Evolutionary conservation across 1,284 basidiomycete genomes (phyloP).

Genomic region (Anthracocystis walkeri): DNA sequence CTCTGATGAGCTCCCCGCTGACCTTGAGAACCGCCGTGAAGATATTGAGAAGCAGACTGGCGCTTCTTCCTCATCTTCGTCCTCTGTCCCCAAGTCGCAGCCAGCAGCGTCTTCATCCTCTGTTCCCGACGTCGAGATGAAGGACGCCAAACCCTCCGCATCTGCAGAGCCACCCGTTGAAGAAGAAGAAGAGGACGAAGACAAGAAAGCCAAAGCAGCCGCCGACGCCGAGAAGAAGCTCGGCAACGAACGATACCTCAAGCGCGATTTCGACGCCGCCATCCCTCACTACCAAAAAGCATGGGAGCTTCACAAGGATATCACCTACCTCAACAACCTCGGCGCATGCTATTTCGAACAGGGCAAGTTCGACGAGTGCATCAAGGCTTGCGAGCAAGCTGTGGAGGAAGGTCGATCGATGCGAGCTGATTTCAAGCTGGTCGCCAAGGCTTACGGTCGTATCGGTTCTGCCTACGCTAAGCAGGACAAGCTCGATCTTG

Average conservation of each 20-base stretch:
- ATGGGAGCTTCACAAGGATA: slow-evolving; percentile 93
- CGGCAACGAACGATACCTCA: slow-evolving; percentile 87
- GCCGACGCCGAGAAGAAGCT: slow-evolving; percentile 71
- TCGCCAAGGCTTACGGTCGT: slow-evolving; percentile 84
- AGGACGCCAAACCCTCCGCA: slow-evolving; percentile 17
- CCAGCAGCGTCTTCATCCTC: slow-evolving; percentile 13
- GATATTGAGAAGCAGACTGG: slow-evolving; percentile 65
- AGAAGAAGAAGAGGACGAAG: slow-evolving; percentile 51
- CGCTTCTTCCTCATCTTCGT: slow-evolving; percentile 18
- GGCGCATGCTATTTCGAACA: slow-evolving; percentile 92
- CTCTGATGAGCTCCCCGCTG: slow-evolving; percentile 81
- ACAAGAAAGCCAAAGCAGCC: slow-evolving; percentile 57
- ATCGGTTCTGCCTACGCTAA: slow-evolving; percentile 87
- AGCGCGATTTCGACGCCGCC: slow-evolving; percentile 73
- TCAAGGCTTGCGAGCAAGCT: slow-evolving; percentile 92
- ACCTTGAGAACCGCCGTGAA: slow-evolving; percentile 68
- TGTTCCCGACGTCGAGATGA: slow-evolving; percentile 44
- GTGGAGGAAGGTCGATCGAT: slow-evolving; percentile 86
- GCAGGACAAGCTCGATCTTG: slow-evolving; percentile 81
- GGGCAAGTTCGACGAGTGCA: slow-evolving; percentile 88
- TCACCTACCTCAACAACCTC: slow-evolving; percentile 80
- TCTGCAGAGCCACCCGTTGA: slow-evolving; percentile 14
- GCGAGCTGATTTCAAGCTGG: slow-evolving; percentile 74
- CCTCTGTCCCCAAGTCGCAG: slow-evolving; percentile 6
- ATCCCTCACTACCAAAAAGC: slow-evolving; percentile 75